A percentile compares a stretch with the other conserved stretches of the same genome.
Evolutionary conservation across 176 grass and related monocot species (phyloP).

Genomic region (Oryza punctata): DNA sequence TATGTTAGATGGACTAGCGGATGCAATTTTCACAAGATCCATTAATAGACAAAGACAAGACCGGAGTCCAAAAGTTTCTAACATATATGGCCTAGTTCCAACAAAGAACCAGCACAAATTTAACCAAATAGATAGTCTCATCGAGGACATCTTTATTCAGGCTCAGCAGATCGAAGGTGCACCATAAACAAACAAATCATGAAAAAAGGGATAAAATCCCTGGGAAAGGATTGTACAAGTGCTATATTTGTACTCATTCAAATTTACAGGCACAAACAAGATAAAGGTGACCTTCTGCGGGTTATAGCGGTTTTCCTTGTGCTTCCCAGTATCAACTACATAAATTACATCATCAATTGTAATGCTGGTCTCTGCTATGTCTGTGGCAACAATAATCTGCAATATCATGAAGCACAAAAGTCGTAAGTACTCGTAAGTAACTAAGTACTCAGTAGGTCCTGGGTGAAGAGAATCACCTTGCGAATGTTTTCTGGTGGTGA

Average conservation of each 20-base stretch:
- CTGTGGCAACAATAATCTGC: slow-evolving; percentile 95
- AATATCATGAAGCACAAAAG: slow-evolving; percentile 24
- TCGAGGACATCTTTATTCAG: slow-evolving; percentile 10
- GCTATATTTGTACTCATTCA: slow-evolving; percentile 20
- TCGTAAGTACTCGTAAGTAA: slow-evolving; percentile 25
- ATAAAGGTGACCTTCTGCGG: slow-evolving; percentile 74
- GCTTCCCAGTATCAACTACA: slow-evolving; percentile 94
- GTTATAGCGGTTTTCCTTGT: slow-evolving; percentile 97
- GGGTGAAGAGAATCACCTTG: slow-evolving; percentile 55
- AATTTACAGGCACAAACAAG: slow-evolving; percentile 15
- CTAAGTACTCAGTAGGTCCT: slow-evolving; percentile 6
- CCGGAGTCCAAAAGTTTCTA: slow-evolving; percentile 19
- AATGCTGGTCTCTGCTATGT: slow-evolving; percentile 98
- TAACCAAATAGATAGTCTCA: background rate
- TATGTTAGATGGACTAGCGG: background rate
- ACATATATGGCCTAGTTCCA: slow-evolving; percentile 3
- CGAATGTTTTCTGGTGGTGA: slow-evolving; percentile 80
- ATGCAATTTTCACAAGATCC: background rate
- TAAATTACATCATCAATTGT: slow-evolving; percentile 99
- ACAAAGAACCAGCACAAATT: background rate
- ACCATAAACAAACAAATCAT: background rate
- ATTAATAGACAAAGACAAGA: background rate
- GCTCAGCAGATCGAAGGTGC: background rate
- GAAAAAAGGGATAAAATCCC: slow-evolving; percentile 11
- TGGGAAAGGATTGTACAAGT: slow-evolving; percentile 14